A percentile compares a stretch with the other conserved stretches of the same genome.
phyloP scores from a whole-genome alignment of 768 basidiomycete genomes.

The Leucogyrophana mollusca region DNA sequence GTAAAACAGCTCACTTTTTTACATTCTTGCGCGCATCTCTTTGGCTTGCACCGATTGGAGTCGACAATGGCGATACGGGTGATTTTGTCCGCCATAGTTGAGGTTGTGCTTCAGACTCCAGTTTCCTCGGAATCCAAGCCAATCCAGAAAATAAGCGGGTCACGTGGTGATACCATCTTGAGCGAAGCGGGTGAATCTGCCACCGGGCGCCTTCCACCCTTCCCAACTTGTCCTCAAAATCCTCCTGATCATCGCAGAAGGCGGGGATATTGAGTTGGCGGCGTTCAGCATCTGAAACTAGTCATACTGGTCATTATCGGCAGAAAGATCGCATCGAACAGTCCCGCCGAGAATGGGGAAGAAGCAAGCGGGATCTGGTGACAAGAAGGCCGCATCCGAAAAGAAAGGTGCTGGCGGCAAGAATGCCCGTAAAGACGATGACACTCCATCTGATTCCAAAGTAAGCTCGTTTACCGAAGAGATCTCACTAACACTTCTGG shows the following conservation, averaged over 20 bases:
- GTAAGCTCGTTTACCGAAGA: constrained; percentile 1
- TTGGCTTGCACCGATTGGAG: constrained; percentile 92
- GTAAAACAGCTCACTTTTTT: constrained; percentile 67
- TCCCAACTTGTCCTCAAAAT: no score
- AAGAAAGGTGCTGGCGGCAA: constrained; percentile 11
- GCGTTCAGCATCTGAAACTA: not conserved
- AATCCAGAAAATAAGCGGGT: no score
- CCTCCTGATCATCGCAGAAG: no score
- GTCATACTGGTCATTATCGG: no score
- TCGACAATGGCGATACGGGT: constrained; percentile 97
- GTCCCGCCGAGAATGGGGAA: constrained; percentile 20
- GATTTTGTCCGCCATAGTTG: constrained; percentile 85
- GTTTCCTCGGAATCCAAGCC: not conserved
- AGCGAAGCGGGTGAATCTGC: no score
- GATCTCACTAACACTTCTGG: not conserved
- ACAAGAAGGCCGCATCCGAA: constrained; percentile 15
- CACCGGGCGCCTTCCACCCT: no score
- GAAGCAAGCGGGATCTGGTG: constrained; percentile 22
- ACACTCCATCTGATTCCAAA: constrained; percentile 13
- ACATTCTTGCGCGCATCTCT: constrained; percentile 96
- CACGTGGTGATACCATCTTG: no score
- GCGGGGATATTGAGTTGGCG: not conserved
- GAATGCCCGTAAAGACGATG: constrained; percentile 15
- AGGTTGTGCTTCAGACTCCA: constrained; percentile 6
- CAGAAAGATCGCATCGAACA: not conserved